Evolutionary conservation across 345 rosid species (phyloP).

Genomic region (Eucalyptus urophylla): DNA sequence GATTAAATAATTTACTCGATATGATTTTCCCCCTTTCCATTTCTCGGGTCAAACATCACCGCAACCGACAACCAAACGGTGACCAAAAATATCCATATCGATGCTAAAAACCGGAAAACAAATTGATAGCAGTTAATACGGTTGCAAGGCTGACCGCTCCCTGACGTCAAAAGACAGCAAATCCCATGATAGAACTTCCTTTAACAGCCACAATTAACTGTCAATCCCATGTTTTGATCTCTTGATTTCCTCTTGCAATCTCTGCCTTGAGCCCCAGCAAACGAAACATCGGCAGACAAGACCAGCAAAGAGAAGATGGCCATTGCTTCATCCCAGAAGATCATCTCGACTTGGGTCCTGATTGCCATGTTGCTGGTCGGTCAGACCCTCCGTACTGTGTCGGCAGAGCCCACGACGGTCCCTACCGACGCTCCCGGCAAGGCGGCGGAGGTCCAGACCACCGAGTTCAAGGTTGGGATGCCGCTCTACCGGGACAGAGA

Average conservation of each 20-base stretch:
- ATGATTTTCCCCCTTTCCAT: neutral
- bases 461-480: neutral
- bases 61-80: neutral
- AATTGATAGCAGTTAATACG: neutral
- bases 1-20: neutral
- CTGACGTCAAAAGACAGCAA: neutral
- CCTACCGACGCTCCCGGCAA: neutral
- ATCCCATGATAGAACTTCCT: neutral
- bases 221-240: neutral
- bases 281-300: neutral
- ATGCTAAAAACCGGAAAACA: neutral
- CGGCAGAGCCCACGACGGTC: neutral
- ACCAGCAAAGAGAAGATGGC: neutral
- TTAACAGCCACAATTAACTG: neutral
- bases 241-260: neutral
- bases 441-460: neutral
- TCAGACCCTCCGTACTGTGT: neutral
- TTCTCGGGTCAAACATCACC: neutral
- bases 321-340: neutral
- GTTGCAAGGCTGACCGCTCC: neutral
- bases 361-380: neutral
- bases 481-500: neutral
- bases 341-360: neutral
- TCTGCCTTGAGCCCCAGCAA: neutral
- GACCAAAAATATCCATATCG: neutral